These are phyloP conservation scores for Calycina marina DNA, from an alignment of 2,329 filamentous ascomycete genomes.

Conservation along the genomic window DNA sequence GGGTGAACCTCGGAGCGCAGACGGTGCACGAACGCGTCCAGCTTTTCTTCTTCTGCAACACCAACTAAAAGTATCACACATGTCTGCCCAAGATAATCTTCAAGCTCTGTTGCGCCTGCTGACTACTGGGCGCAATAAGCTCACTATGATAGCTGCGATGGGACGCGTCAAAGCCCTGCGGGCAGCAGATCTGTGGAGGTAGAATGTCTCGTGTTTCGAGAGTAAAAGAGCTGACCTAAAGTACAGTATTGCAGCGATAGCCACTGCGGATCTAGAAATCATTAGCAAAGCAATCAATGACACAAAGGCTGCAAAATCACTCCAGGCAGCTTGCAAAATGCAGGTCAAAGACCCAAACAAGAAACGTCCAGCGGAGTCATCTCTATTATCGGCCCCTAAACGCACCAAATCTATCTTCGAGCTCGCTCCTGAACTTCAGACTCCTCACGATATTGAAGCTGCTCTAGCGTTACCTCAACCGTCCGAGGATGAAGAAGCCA, in stretches of 20 bases:
- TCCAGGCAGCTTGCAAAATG: constrained; percentile 19
- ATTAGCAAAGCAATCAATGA: constrained; percentile 16
- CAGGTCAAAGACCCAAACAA: constrained; percentile 11
- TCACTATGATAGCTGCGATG: constrained; percentile 45
- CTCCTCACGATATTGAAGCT: constrained; percentile 44
- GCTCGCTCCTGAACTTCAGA: constrained; percentile 15
- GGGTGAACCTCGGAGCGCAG: no score
- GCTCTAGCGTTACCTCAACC: constrained; percentile 43
- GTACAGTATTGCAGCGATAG: constrained; percentile 18
- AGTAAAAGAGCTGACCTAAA: constrained; percentile 5
- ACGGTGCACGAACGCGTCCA: no score
- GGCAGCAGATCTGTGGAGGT: constrained; percentile 39
- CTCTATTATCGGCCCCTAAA: constrained; percentile 13
- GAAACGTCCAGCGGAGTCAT: constrained; percentile 12
- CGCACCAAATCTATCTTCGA: constrained; percentile 18
- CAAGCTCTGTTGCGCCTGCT: constrained; percentile 46
- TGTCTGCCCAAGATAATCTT: constrained; percentile 43
- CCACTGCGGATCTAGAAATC: constrained; percentile 12
- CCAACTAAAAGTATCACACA: no score
- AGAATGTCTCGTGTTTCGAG: constrained; percentile 5
- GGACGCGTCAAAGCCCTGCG: constrained; percentile 42
- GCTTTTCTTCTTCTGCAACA: no score
- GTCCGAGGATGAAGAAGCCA: constrained; percentile 39
- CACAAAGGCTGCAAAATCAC: constrained; percentile 20
- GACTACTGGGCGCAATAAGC: constrained; percentile 36